Evolutionary conservation across 305 asterid species (phyloP).

Genomic region (Solanum hybrid): DNA sequence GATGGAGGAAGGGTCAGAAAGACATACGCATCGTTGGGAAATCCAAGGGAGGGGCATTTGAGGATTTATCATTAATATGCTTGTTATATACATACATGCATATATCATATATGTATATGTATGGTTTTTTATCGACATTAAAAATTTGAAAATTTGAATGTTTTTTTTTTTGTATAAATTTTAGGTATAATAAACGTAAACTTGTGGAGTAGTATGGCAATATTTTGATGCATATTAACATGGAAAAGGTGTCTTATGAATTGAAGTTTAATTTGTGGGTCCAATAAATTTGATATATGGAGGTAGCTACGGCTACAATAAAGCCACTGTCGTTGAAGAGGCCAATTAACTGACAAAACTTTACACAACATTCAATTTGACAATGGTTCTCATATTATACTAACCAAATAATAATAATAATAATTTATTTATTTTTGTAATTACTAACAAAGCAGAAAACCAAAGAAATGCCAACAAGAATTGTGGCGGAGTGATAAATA

Average conservation of each 20-base stretch:
- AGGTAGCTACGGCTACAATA: neutral
- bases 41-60: neutral
- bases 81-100: neutral
- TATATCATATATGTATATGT: neutral
- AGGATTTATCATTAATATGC: neutral
- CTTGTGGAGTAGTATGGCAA: neutral
- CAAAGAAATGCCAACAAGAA: neutral
- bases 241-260: neutral
- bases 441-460: neutral
- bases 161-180: neutral
- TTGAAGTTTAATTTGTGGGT: neutral
- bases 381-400: neutral
- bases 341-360: neutral
- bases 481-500: neutral
- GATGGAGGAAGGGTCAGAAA: neutral
- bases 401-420: neutral
- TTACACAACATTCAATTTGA: constrained; percentile 2
- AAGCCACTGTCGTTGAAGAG: neutral
- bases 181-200: neutral
- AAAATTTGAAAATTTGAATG: neutral
- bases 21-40: neutral
- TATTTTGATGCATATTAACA: neutral
- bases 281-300: neutral
- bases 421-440: neutral
- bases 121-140: neutral